Evolutionary conservation across 2,329 filamentous ascomycete species (phyloP).

Genomic region (Trichoderma harzianum): DNA sequence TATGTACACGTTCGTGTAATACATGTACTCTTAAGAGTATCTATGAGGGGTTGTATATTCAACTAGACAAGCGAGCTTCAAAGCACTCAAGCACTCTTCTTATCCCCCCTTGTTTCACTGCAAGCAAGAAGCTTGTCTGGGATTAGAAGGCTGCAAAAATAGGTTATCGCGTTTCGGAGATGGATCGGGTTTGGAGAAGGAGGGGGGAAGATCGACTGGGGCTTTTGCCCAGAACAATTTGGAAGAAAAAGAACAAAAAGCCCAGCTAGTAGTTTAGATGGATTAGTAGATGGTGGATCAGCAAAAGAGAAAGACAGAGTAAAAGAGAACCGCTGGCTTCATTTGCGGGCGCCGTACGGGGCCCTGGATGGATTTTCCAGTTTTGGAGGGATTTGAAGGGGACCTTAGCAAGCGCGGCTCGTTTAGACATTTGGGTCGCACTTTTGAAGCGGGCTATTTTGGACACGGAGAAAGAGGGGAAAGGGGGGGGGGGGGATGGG

Average conservation of each 20-base stretch:
- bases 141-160: background rate
- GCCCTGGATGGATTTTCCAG: background rate
- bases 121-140: background rate
- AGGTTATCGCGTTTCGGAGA: background rate
- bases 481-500: background rate
- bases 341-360: background rate
- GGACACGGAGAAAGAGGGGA: background rate
- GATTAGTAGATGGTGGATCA: background rate
- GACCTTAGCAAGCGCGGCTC: background rate
- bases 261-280: background rate
- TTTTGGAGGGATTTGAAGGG: background rate
- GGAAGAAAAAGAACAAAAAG: background rate
- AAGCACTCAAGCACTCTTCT: background rate
- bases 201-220: background rate
- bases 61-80: background rate
- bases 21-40: background rate
- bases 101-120: background rate
- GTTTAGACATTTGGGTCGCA: background rate
- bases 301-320: background rate
- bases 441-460: background rate
- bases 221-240: background rate
- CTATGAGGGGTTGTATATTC: background rate
- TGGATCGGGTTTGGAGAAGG: background rate
- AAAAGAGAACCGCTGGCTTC: background rate
- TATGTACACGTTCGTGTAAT: background rate